phyloP scores from a whole-genome alignment of 805 yeast genomes.

The Candida pini region DNA sequence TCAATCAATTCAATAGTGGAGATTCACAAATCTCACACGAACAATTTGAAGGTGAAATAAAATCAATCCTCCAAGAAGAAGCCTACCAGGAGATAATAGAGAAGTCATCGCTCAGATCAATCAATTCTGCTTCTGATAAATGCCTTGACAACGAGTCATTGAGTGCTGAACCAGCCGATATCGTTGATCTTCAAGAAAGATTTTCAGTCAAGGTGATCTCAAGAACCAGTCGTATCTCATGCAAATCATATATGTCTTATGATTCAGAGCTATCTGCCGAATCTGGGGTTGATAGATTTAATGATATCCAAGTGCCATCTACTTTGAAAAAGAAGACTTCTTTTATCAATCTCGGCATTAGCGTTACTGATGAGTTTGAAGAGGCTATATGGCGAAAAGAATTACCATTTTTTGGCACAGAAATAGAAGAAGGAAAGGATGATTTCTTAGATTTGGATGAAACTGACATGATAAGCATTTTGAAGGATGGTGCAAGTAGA shows the following conservation, averaged over 20 bases:
- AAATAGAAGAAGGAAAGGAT: slow-evolving; percentile 15
- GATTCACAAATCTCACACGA: neutral
- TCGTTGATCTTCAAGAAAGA: slow-evolving; percentile 7
- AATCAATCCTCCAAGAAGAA: no score
- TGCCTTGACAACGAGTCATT: neutral
- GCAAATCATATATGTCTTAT: slow-evolving; percentile 49
- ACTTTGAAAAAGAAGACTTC: slow-evolving; percentile 44
- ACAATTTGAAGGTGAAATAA: neutral
- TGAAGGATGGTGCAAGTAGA: slow-evolving; percentile 4
- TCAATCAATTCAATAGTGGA: neutral
- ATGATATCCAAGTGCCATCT: slow-evolving; percentile 9
- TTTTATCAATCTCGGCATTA: slow-evolving; percentile 38
- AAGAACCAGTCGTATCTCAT: slow-evolving; percentile 33
- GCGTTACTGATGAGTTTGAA: neutral
- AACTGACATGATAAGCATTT: slow-evolving; percentile 8
- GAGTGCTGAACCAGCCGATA: neutral
- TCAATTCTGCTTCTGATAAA: neutral
- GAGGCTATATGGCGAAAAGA: neutral
- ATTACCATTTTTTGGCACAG: slow-evolving; percentile 1
- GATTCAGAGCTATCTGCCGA: slow-evolving; percentile 47
- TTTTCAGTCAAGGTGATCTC: slow-evolving; percentile 29
- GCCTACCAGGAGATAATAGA: no score
- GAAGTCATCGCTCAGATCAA: no score
- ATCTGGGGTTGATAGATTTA: neutral
- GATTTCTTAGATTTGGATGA: slow-evolving; percentile 12